phyloP scores from a whole-genome alignment of 768 basidiomycete species.

The Mycena albidolilacea region DNA sequence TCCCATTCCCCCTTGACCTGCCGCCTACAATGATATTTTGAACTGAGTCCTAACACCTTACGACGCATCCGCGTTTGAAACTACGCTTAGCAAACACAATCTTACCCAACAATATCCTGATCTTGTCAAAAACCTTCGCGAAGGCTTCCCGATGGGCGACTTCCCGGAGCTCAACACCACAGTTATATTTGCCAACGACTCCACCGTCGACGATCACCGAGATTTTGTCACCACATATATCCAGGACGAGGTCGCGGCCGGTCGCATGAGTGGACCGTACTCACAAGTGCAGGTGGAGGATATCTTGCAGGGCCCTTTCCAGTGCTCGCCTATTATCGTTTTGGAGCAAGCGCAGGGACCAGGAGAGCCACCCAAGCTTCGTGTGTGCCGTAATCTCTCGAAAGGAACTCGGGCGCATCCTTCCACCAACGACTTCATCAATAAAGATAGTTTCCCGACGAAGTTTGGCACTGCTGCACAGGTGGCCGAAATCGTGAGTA shows the following conservation, averaged over 20 bases:
- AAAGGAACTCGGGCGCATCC: conserved; percentile 23
- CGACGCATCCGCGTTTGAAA: conserved; percentile 5
- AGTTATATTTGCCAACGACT: conserved; percentile 23
- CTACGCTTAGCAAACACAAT: neutral
- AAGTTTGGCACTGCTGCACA: conserved; percentile 28
- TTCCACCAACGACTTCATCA: conserved; percentile 34
- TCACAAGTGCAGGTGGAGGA: conserved; percentile 9
- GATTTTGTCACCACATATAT: conserved; percentile 33
- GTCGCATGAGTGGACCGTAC: conserved; percentile 40
- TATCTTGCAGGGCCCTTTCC: conserved; percentile 37
- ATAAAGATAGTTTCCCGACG: conserved; percentile 40
- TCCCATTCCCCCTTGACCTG: too few relatives aligned
- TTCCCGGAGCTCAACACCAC: neutral
- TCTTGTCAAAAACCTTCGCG: too few relatives aligned
- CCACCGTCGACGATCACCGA: conserved; percentile 1
- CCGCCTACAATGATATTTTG: neutral
- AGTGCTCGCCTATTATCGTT: conserved; percentile 42
- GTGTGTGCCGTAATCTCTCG: conserved; percentile 40
- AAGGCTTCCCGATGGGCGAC: too few relatives aligned
- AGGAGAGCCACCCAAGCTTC: conserved; percentile 34
- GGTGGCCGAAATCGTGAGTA: neutral
- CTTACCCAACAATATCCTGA: neutral
- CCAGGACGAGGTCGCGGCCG: conserved; percentile 27
- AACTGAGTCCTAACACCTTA: conserved; percentile 11
- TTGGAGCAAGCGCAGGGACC: conserved; percentile 32